Evolutionary conservation across 2,329 filamentous ascomycete genomes (phyloP).

Genomic region (Fusarium tuaranense): DNA sequence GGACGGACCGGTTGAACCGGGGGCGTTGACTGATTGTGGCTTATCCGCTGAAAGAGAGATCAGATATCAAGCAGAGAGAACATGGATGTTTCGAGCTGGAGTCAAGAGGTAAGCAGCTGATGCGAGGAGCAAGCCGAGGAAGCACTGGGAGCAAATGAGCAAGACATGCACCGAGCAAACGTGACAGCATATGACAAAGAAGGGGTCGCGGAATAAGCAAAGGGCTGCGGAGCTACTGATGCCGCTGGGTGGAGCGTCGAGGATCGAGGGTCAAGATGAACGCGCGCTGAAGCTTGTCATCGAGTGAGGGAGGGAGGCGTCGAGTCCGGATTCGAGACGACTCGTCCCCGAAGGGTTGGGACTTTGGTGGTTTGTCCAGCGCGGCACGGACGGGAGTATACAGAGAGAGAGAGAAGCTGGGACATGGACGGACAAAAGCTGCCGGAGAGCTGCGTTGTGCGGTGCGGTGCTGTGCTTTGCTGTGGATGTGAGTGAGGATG

Average conservation of each 20-base stretch:
- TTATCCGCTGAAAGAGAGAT: constrained; percentile 1
- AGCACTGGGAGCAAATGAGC: constrained; percentile 20
- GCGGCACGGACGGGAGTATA: not conserved
- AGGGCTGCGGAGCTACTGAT: constrained; percentile 21
- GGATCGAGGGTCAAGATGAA: not conserved
- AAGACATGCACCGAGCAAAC: constrained; percentile 23
- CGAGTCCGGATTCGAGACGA: constrained; percentile 5
- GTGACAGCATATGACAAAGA: constrained; percentile 20
- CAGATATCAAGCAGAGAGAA: constrained; percentile 11
- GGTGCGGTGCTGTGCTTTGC: not conserved
- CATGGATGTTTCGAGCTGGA: constrained; percentile 10
- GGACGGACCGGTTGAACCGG: constrained; percentile 19
- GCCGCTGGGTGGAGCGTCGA: constrained; percentile 25
- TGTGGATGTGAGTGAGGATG: constrained; percentile 5
- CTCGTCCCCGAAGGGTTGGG: not conserved
- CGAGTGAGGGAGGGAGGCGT: not conserved
- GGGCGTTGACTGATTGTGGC: constrained; percentile 15
- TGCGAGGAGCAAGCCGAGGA: constrained; percentile 4
- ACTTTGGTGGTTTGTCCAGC: not conserved
- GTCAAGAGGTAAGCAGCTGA: constrained; percentile 25
- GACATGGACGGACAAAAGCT: not conserved
- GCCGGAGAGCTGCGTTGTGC: not conserved
- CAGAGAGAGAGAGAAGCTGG: not conserved
- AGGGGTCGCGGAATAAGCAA: constrained; percentile 14
- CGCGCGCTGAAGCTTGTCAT: not conserved